These are phyloP conservation scores for Acrocalymma vagum DNA, from an alignment of 2,329 filamentous ascomycete genomes.

Conservation along the genomic window DNA sequence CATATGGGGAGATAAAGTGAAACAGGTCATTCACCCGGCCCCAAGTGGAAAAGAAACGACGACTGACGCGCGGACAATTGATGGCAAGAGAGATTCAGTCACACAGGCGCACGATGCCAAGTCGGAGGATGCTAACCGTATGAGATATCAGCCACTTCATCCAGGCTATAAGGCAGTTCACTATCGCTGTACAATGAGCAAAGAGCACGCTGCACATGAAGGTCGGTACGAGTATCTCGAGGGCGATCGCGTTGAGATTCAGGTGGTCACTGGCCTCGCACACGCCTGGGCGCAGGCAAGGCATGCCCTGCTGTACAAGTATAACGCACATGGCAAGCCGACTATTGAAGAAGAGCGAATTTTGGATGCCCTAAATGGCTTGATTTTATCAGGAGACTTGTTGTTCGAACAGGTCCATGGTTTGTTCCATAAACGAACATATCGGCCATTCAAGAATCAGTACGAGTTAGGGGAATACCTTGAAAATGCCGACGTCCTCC, in stretches of 20 bases:
- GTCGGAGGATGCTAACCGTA: not conserved
- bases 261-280: constrained; percentile 34
- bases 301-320: constrained; percentile 41
- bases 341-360: constrained; percentile 14
- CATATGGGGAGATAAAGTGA: constrained; percentile 6
- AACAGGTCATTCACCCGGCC: constrained; percentile 4
- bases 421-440: constrained; percentile 15
- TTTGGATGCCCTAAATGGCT: constrained; percentile 20
- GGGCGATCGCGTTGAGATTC: constrained; percentile 32
- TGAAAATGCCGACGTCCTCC: constrained; percentile 5
- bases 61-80: constrained; percentile 1
- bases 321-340: constrained; percentile 10
- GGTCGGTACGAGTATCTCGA: not conserved
- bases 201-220: constrained; percentile 4
- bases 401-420: constrained; percentile 23
- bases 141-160: constrained; percentile 12
- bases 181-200: constrained; percentile 15
- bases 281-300: constrained; percentile 38
- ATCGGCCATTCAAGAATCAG: constrained; percentile 2
- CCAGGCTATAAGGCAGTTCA: constrained; percentile 18
- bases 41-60: no score
- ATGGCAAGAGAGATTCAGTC: constrained; percentile 1
- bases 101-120: not conserved
- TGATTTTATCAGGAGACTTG: constrained; percentile 19
- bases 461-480: constrained; percentile 13